These are phyloP conservation scores for Lactarius tabidus DNA, from an alignment of 768 basidiomycete species.

Conservation along the genomic window DNA sequence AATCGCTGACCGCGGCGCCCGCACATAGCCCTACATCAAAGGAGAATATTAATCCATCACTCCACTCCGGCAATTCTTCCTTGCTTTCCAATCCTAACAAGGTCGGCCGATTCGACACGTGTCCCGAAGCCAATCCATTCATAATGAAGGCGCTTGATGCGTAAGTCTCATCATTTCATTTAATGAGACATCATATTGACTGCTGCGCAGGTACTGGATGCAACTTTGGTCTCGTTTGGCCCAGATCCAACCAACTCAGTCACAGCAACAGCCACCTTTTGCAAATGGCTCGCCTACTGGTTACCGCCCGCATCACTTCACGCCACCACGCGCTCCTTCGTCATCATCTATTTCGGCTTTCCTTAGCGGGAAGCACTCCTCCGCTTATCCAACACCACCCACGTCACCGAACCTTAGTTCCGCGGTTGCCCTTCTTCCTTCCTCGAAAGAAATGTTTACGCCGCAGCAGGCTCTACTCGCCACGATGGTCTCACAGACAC, in stretches of 20 bases:
- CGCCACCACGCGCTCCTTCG: constrained; percentile 22
- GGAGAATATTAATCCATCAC: constrained; percentile 74
- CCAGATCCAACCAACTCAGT: constrained; percentile 48
- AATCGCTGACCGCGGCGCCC: constrained; percentile 21
- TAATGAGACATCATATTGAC: constrained; percentile 13
- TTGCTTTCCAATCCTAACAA: constrained; percentile 33
- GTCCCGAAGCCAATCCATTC: constrained; percentile 75
- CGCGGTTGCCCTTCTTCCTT: constrained; percentile 31
- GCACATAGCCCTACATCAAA: constrained; percentile 39
- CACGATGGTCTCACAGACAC: constrained; percentile 70
- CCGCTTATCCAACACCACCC: constrained; percentile 42
- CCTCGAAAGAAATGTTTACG: constrained; percentile 32
- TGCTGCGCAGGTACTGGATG: constrained; percentile 59
- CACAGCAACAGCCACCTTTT: constrained; percentile 31
- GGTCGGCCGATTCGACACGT: constrained; percentile 61
- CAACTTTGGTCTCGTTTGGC: constrained; percentile 92
- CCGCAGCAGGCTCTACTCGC: constrained; percentile 54
- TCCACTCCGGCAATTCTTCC: constrained; percentile 44
- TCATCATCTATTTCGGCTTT: constrained; percentile 30
- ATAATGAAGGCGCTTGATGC: constrained; percentile 84
- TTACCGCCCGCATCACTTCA: constrained; percentile 38
- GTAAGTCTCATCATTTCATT: constrained; percentile 41
- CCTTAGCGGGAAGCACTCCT: constrained; percentile 44
- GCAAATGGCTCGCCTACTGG: constrained; percentile 31
- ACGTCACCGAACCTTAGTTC: constrained; percentile 36